Percentiles rank a stretch among this genome's conserved stretches.
These are phyloP conservation scores for Lycium ferocissimum DNA, from an alignment of 257 asterid species.

Conservation along the genomic window DNA sequence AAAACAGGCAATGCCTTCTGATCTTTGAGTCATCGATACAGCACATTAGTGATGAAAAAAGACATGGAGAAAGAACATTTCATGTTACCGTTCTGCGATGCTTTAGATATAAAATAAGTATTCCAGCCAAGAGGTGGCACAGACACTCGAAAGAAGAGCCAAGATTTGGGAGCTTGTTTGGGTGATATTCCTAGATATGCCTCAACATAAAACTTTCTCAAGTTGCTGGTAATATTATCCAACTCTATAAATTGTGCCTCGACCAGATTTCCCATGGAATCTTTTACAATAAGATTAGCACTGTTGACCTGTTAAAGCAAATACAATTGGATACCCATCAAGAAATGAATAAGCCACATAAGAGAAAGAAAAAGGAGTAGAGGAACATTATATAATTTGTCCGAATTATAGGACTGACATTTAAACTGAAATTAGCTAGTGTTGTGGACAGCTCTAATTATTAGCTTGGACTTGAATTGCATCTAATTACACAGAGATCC, in stretches of 20 bases:
- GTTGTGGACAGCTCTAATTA: not conserved
- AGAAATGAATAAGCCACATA: not conserved
- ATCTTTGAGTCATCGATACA: conserved; percentile 11
- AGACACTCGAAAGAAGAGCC: conserved; percentile 72
- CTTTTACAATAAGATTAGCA: conserved; percentile 62
- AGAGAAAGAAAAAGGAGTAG: not conserved
- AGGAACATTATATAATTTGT: not conserved
- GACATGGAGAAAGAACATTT: not conserved
- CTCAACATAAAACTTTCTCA: conserved; percentile 68
- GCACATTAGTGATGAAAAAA: conserved; percentile 4
- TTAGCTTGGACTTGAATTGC: not conserved
- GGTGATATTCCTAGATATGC: conserved; percentile 75
- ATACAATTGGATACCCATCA: conserved; percentile 18
- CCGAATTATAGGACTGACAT: not conserved
- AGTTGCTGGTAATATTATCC: conserved; percentile 60
- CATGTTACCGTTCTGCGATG: conserved; percentile 51
- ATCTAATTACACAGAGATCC: not conserved
- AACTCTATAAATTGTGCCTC: conserved; percentile 66
- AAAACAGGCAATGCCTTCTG: conserved; percentile 1
- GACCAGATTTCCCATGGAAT: conserved; percentile 56
- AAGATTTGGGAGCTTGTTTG: conserved; percentile 57
- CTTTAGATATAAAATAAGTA: conserved; percentile 68
- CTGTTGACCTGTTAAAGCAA: conserved; percentile 63
- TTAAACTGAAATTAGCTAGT: not conserved
- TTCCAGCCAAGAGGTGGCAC: conserved; percentile 82